These are phyloP conservation scores for Fraxinus albicans DNA, from an alignment of 305 asterid genomes.

Conservation along the genomic window DNA sequence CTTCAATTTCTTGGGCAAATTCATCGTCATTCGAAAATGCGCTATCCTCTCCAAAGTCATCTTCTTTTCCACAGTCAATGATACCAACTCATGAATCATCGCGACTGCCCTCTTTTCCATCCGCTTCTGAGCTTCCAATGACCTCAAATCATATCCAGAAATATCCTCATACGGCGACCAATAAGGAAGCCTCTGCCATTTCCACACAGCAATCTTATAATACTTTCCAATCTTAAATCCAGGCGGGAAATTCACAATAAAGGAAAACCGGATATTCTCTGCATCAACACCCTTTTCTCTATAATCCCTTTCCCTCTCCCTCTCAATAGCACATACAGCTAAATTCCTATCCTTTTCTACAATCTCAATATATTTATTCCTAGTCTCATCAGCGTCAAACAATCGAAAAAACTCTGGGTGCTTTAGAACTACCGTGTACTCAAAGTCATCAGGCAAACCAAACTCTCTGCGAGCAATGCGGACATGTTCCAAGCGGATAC, in stretches of 20 bases:
- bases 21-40: slow-evolving; percentile 72
- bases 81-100: slow-evolving; percentile 67
- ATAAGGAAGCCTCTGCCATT: slow-evolving; percentile 95
- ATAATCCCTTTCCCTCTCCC: slow-evolving; percentile 68
- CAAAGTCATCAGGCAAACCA: slow-evolving; percentile 90
- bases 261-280: slow-evolving; percentile 74
- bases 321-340: slow-evolving; percentile 68
- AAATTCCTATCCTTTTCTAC: slow-evolving; percentile 59
- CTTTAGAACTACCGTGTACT: slow-evolving; percentile 66
- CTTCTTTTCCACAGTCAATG: slow-evolving; percentile 77
- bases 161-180: slow-evolving; percentile 92
- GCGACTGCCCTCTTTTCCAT: slow-evolving; percentile 96
- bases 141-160: slow-evolving; percentile 76
- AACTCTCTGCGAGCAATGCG: slow-evolving; percentile 77
- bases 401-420: slow-evolving; percentile 64
- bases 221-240: slow-evolving; percentile 87
- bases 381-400: slow-evolving; percentile 75
- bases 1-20: slow-evolving; percentile 84
- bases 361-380: slow-evolving; percentile 73
- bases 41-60: slow-evolving; percentile 79
- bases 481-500: slow-evolving; percentile 72
- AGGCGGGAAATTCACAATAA: slow-evolving; percentile 82
- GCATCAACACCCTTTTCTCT: slow-evolving; percentile 73
- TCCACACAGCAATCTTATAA: slow-evolving; percentile 85
- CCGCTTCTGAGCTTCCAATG: slow-evolving; percentile 84